Conservation (phyloP, 495 filamentous ascomycete species). For the Massariosphaeria phaeospora region DNA sequence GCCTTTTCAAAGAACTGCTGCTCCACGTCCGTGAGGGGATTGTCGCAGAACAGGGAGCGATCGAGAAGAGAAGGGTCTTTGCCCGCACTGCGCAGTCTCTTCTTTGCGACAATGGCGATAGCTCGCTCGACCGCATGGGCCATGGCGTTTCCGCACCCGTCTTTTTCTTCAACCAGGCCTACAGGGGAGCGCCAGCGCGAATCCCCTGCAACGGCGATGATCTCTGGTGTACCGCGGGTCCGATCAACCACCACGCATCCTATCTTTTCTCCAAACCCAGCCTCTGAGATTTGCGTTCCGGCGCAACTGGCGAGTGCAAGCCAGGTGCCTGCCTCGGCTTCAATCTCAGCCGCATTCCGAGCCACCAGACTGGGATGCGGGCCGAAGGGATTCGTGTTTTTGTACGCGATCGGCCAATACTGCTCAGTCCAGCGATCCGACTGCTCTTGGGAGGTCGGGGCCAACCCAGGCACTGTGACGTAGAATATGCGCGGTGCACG, state of each 20-base stretch:
- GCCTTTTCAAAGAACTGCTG: constrained; percentile 38
- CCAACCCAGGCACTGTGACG: constrained; percentile 63
- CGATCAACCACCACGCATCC: constrained; percentile 80
- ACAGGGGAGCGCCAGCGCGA: constrained; percentile 51
- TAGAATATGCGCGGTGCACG: constrained; percentile 46
- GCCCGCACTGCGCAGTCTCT: constrained; percentile 41
- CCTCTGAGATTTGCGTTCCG: constrained; percentile 52
- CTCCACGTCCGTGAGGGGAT: constrained; percentile 39
- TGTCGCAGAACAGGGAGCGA: constrained; percentile 37
- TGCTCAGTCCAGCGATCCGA: constrained; percentile 68
- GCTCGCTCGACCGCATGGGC: constrained; percentile 79
- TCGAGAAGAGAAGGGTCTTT: constrained; percentile 2
- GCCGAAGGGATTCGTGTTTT: constrained; percentile 71
- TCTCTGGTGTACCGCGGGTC: constrained; percentile 32
- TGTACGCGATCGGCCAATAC: constrained; percentile 88
- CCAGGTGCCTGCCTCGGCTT: constrained; percentile 52
- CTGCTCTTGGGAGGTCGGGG: constrained; percentile 69
- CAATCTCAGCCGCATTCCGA: constrained; percentile 55
- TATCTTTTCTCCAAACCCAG: constrained; percentile 60
- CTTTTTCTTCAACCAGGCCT: constrained; percentile 32
- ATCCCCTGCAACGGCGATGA: constrained; percentile 75
- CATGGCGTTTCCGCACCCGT: constrained; percentile 60
- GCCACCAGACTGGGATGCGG: constrained; percentile 59
- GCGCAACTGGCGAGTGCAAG: constrained; percentile 63
- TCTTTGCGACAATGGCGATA: constrained; percentile 80